Conservation (phyloP, 1,139 yeast genomes). For the Zhuliangozyma blackwelliae region DNA sequence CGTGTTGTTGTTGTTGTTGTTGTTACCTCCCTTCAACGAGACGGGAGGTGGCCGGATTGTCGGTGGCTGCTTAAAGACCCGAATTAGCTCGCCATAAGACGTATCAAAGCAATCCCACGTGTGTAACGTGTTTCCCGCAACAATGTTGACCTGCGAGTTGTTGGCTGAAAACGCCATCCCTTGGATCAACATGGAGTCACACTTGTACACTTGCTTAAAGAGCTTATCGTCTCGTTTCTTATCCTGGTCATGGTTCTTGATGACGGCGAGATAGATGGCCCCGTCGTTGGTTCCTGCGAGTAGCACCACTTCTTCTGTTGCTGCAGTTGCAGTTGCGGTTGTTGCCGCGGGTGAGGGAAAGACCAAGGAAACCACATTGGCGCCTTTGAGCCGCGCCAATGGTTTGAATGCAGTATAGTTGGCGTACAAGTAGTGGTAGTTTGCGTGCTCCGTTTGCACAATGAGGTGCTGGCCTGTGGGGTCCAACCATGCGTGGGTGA, state of each 20-base stretch:
- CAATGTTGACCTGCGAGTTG: constrained; percentile 20
- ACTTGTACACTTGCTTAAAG: constrained; percentile 25
- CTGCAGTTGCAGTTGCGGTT: no score
- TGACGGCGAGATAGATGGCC: constrained; percentile 21
- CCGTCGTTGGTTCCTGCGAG: constrained; percentile 30
- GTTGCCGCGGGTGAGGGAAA: constrained; percentile 21
- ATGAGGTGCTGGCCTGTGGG: constrained; percentile 37
- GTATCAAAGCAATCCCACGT: constrained; percentile 37
- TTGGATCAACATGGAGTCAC: constrained; percentile 8
- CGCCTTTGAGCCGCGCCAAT: constrained; percentile 29
- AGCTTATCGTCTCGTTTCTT: constrained; percentile 37
- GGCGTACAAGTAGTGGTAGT: constrained; percentile 30
- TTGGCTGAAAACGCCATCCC: constrained; percentile 23
- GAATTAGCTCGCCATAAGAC: constrained; percentile 23
- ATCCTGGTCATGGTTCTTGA: constrained; percentile 23
- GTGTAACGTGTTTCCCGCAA: constrained; percentile 16
- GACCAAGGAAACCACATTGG: constrained; percentile 22
- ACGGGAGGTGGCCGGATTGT: neutral
- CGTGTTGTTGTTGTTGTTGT: neutral
- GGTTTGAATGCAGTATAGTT: constrained; percentile 30
- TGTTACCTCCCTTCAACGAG: constrained; percentile 12
- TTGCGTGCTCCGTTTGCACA: constrained; percentile 20
- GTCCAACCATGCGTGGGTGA: constrained; percentile 33
- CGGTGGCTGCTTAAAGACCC: constrained; percentile 22
- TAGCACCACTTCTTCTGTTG: constrained; percentile 14